These are phyloP conservation scores for Akanthomyces uredinophilus DNA, from an alignment of 2,329 filamentous ascomycete genomes.

Conservation along the genomic window DNA sequence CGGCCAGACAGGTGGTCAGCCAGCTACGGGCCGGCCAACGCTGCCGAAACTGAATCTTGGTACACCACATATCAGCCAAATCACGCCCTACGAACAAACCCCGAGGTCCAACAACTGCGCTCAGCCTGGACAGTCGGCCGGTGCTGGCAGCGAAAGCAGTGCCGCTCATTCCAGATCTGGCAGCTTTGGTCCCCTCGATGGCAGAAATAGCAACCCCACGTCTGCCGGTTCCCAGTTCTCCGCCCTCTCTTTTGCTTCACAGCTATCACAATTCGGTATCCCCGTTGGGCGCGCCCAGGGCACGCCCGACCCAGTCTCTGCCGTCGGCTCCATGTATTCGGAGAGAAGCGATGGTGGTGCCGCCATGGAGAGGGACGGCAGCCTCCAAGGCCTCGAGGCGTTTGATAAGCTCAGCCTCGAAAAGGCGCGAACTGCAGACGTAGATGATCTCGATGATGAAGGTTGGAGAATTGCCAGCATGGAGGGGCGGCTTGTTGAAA, in stretches of 20 bases:
- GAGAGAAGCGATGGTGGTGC: conserved; percentile 70
- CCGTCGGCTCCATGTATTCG: conserved; percentile 79
- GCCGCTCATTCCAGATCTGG: conserved; percentile 74
- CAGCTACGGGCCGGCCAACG: conserved; percentile 41
- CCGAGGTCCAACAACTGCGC: conserved; percentile 45
- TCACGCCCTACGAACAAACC: conserved; percentile 64
- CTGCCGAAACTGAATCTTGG: conserved; percentile 79
- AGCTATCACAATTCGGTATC: conserved; percentile 64
- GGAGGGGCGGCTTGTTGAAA: conserved; percentile 80
- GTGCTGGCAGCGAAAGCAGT: conserved; percentile 74
- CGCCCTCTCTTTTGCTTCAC: conserved; percentile 71
- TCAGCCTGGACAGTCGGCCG: conserved; percentile 60
- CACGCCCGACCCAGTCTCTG: conserved; percentile 80
- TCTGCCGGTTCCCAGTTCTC: conserved; percentile 87
- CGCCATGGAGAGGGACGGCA: conserved; percentile 78
- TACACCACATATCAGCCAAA: conserved; percentile 69
- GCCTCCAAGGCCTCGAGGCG: conserved; percentile 68
- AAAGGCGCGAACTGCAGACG: conserved; percentile 77
- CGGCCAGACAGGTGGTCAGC: conserved; percentile 26
- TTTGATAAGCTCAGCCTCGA: conserved; percentile 79
- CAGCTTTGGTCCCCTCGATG: conserved; percentile 74
- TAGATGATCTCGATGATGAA: conserved; percentile 91
- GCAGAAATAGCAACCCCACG: conserved; percentile 71
- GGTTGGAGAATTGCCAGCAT: conserved; percentile 91
- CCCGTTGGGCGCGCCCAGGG: conserved; percentile 59